Conservation (phyloP, 768 basidiomycete species). For the Lactarius trivialis region DNA sequence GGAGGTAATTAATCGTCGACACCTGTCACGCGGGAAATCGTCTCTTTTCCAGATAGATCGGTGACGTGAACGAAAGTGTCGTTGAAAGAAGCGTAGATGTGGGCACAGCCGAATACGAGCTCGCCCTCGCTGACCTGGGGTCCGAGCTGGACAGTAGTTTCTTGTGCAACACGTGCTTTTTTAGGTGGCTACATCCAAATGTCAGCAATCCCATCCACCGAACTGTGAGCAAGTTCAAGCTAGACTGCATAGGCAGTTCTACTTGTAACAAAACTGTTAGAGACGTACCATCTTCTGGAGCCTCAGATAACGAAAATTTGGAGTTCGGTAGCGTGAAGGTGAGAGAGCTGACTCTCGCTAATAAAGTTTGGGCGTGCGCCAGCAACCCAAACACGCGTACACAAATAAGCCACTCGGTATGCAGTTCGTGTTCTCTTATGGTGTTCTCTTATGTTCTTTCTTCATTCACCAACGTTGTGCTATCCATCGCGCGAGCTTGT, state of each 20-base stretch:
- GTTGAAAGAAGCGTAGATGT: conserved; percentile 99
- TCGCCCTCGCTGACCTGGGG: conserved; percentile 96
- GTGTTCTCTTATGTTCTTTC: not conserved
- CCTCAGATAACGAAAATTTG: not conserved
- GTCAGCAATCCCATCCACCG: conserved; percentile 50
- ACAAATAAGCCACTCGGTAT: not conserved
- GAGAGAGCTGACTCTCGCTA: not conserved
- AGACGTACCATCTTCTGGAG: conserved; percentile 15
- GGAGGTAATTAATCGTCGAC: conserved; percentile 26
- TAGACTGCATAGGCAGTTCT: not conserved
- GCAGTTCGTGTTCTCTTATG: too few relatives aligned
- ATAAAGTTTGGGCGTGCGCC: conserved; percentile 1
- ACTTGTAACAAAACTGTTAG: not conserved
- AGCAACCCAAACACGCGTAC: conserved; percentile 1
- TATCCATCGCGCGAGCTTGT: not conserved
- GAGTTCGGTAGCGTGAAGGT: not conserved
- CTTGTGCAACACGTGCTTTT: conserved; percentile 74
- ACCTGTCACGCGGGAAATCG: conserved; percentile 98
- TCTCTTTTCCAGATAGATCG: conserved; percentile 98
- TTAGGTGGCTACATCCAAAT: conserved; percentile 73
- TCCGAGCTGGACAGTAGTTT: conserved; percentile 83
- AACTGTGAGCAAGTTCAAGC: not conserved
- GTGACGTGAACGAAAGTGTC: conserved; percentile 99
- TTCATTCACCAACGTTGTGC: not conserved
- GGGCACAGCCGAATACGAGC: conserved; percentile 95